Evolutionary conservation across 208 protist genomes (phyloP), one percentile per base, ranked within the genome.

Genomic region (Strigomonas galati): DNA sequence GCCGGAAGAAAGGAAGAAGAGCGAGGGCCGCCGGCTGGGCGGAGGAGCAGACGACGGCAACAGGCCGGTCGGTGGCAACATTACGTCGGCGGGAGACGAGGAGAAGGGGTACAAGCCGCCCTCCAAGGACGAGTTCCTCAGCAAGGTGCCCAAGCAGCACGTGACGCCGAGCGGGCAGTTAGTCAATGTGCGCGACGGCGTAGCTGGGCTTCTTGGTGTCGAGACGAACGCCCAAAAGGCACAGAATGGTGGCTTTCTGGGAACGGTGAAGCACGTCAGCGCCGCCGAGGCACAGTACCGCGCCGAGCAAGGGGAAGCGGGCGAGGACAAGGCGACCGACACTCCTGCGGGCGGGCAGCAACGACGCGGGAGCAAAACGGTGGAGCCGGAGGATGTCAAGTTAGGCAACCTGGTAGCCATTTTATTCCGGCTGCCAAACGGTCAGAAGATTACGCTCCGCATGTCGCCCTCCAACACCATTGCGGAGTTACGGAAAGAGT

Each of bases 111-210:
- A 79, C 24, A 17, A 75, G 2, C 56, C 74, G 24, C 15, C 82
- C 31, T 78, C 9, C 56, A 71, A 65, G 17, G 74, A 84, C 1
- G 73, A 85, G 55, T 92, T 97, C 49, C 64, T 97, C 19, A 74
- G 76, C 48, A 73, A 77, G 52, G 28, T 97, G 2, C 92, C 92
- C 2, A 65, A 55, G 30, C 76, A 83, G 58, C 53, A 68, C 6
- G 79, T 97, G 55, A 94, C 91, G 15, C 60, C 78, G 26, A 73
- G 65, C 35, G 89, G 92, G 21, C 69, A 85, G 35, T 65, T 97
- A 19, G 76, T 97, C 52, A 44, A 81, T n/a, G 78, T 94, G 44
- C 84, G 84, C 21, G 67, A 71, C 0, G 74, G 63, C 5, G 74
- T 95, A 15, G 76, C 85, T 0, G 65, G 70, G 17, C 53, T 93